phyloP scores from a whole-genome alignment of 1,139 yeast genomes.

The Candida pseudoviswanathii region DNA sequence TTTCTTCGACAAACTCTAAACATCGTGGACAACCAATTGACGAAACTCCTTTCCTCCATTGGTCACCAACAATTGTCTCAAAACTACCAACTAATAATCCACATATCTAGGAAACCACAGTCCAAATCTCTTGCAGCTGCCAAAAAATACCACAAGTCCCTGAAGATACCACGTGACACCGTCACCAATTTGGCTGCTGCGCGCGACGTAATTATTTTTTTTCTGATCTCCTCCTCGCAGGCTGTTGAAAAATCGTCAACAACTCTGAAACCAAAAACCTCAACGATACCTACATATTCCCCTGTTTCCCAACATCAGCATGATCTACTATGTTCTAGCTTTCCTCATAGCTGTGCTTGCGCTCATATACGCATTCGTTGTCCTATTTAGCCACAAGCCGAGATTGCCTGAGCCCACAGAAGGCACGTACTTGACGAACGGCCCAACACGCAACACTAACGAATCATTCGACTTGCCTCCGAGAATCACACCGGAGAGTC shows the following conservation, averaged over 20 bases:
- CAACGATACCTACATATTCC: not conserved
- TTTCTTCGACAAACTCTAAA: no score
- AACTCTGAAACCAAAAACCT: not conserved
- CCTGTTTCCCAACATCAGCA: not conserved
- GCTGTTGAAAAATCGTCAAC: not conserved
- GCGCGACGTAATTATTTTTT: not conserved
- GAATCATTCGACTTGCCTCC: slow-evolving; percentile 29
- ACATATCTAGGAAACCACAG: not conserved
- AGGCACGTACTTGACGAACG: slow-evolving; percentile 48
- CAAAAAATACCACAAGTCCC: not conserved
- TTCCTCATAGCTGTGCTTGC: slow-evolving; percentile 16
- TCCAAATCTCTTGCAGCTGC: not conserved
- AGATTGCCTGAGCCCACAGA: slow-evolving; percentile 58
- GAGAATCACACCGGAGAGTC: slow-evolving; percentile 23
- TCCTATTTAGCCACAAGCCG: slow-evolving; percentile 63
- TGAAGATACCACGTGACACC: not conserved
- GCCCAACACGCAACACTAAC: slow-evolving; percentile 13
- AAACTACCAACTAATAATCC: not conserved
- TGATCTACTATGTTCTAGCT: slow-evolving; percentile 9
- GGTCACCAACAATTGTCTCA: no score
- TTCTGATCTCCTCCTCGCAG: not conserved
- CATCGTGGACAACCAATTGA: no score
- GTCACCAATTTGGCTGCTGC: not conserved
- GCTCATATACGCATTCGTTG: slow-evolving; percentile 42
- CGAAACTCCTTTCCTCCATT: no score